Evolutionary conservation across 164 flowering plant genomes (phyloP).

Genomic region (Chimonanthus salicifolius): DNA sequence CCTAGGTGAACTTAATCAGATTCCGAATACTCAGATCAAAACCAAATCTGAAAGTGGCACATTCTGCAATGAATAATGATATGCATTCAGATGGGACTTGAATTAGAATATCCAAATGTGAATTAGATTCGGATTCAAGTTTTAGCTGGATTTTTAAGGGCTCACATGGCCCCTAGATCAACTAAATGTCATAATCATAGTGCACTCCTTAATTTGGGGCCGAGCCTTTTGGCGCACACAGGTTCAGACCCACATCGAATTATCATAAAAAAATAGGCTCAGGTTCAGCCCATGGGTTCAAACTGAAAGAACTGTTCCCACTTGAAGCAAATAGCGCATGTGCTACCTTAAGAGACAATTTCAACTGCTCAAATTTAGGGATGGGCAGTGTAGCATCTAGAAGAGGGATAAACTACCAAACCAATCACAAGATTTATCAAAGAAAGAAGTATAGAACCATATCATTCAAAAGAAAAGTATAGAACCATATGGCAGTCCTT

Average conservation of each 20-base stretch:
- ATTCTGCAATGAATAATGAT: too few relatives aligned
- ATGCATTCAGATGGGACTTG: too few relatives aligned
- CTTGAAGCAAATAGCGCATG: not conserved
- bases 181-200: not conserved
- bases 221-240: not conserved
- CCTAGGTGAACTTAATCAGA: too few relatives aligned
- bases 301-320: not conserved
- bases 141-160: not conserved
- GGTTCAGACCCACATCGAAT: not conserved
- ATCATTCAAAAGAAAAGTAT: too few relatives aligned
- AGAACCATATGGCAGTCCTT: not conserved
- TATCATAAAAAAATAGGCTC: not conserved
- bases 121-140: not conserved
- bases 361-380: not conserved
- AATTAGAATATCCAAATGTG: too few relatives aligned
- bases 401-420: too few relatives aligned
- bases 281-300: not conserved
- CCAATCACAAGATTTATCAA: too few relatives aligned
- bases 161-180: not conserved
- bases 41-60: not conserved
- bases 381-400: too few relatives aligned
- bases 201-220: not conserved
- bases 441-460: too few relatives aligned
- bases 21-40: not conserved
- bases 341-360: not conserved